Base-by-base conservation (phyloP, 2,329 filamentous ascomycete genomes). In the Paraphaeosphaeria minitans region DNA sequence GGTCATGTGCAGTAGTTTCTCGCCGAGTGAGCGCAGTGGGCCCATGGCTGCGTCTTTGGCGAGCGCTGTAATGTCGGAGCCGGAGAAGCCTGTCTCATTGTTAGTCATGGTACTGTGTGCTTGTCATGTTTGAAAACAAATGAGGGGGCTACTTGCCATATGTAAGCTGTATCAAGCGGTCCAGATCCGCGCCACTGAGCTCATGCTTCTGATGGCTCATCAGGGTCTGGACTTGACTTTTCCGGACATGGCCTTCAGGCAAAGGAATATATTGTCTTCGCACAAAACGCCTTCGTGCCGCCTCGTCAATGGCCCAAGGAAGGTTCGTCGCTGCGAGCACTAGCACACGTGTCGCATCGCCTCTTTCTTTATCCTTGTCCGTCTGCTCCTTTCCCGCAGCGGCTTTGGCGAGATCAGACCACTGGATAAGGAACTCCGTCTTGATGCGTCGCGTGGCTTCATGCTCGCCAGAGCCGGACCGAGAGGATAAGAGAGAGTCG, bases 1-100 rank as follows among this genome's bases (percentile, higher is more conserved):
- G 0, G 90, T 91, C 83, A 96, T 98, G 65, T 91, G 88, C 35
- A 99, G 82, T 31, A 99, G 80, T 42, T 90, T 92, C 75, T 98
- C 95, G 27, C 95, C 95, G 2, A 98, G 82, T 54, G 92, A 94
- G 33, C 95, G 87, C 13, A 99, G 81, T 0, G 95, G 95, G 0
- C 95, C 94, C 95, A 99, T 99, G 2, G 95, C 95, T 9, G 95
- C 95, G 74, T 99, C 95, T 78, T 99, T 99, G 8, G 95, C 95
- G 9, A 99, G 82, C 1, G 95, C 93, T 22, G 95, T 98, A 65
- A 99, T 97, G 71, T 99, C 95, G 1, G 93, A 97, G 46, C 95
- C 95, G 9, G 93, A 97, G 79, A 97, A 99, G n/a, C 93, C 93
- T 97, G 21, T 22, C 33, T 60, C 24, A 63, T 43, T 14, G 14